Base-by-base conservation (phyloP, 768 basidiomycete genomes). In the Auricularia sp. region DNA sequence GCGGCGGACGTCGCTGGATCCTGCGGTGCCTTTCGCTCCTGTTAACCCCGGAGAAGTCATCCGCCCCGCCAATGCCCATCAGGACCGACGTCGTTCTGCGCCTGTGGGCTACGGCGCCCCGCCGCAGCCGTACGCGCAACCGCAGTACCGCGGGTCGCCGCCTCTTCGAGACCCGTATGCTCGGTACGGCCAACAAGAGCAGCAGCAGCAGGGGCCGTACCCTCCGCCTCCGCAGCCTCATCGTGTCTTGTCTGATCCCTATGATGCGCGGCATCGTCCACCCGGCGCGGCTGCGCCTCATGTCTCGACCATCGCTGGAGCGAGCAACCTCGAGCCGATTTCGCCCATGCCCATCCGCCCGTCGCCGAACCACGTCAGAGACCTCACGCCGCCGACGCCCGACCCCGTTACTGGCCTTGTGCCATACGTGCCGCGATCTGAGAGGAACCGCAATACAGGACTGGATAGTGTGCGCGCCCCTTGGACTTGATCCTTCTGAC, bases 401-500 rank as follows among this genome's bases (percentile, higher is more conserved):
- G 56, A 59, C 14, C 56, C 56, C 4, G 24, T 14, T 7, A 59
- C 18, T 59, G 56, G 56, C 24, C 56, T 59, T 35, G 56, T 59
- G 11, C 56, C 56, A 24, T 59, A 59, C 56, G 24, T 35, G 2
- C 56, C 34, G 4, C 56, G 56, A 6, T 35, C 24, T 6, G 56
- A 59, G 29, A 14, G 56, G 24, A 10, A 5, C 7, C 56, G 29
- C 13, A 59, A 51, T 18, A 21, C 56, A 1, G 56, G 56, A 4
- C 11, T 24, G 24, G 56, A 34, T 10, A 34, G 29, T 18, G 56
- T 54, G 18, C 54, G 56, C 29, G 56, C 56, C 8, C 56, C 56
- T 13, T 59, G 56, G 56, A 59, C 56, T 59, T 59, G 56, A 59
- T 29, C 24, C 33, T 59, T 8, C 56, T 59, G 56, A 51, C 47